Base-by-base conservation (phyloP, 768 basidiomycete genomes). In the Kwoniella dejecticola region DNA sequence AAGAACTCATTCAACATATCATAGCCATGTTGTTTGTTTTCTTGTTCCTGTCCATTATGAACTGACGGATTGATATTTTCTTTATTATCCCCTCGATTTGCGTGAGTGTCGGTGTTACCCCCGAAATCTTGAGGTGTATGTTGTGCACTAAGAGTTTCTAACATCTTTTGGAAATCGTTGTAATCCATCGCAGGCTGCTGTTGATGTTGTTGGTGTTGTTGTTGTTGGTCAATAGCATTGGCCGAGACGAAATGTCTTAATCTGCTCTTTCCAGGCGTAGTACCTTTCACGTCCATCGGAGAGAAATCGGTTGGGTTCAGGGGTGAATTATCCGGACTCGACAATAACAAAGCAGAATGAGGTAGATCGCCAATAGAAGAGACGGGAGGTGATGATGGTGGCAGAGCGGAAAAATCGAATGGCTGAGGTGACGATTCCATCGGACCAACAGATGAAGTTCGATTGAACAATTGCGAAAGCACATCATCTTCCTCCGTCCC, bases 401-500 rank as follows among this genome's bases (percentile, higher is more conserved):
- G 75, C 1, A 77, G 53, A 30, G 64, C 53, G 1, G 69, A 71
- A 42, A 72, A 77, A 52, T 77, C 75, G 59, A 77, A 77, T 44
- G 64, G 69, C 2, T 46, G 41, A 36, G 60, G 48, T 30, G 64
- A 57, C 2, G 72, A 65, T 36, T 50, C 52, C 5, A 42, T 31
- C 4, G 49, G 36, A 31, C 46, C 57, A n/a, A 63, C 36, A 2
- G 68, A 64, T 8, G 68, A 64, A 27, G 70, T 68, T 4, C 70
- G 55, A 41, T 71, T 58, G 60, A 75, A 68, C 6, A 69, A 57
- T 29, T 69, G 67, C 1, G 63, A 67, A 8, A 68, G 24, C 13
- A 64, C 56, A 55, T 72, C 69, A 50, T 72, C 64, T 17, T 72
- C 71, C n/a, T 58, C 48, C 1, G 60, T 59, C 13, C 30, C 29